Percentiles rank a stretch among this genome's conserved stretches.
Evolutionary conservation across 2,329 filamentous ascomycete species (phyloP).

Genomic region (Rachicladosporium sp.): DNA sequence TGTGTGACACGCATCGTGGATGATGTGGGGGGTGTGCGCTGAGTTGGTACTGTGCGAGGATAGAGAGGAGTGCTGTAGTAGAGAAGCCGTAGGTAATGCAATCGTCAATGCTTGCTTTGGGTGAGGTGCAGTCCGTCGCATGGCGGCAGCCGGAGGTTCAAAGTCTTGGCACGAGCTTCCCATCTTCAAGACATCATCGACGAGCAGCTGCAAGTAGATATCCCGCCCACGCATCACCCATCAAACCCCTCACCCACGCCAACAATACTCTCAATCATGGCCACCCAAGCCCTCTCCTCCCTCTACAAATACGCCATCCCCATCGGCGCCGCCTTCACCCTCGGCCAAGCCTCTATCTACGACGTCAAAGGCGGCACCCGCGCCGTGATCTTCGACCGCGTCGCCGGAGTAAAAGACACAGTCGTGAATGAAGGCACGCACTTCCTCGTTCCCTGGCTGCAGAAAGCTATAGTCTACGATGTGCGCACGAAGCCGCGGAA

Average conservation of each 20-base stretch:
- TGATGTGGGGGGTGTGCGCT: not conserved
- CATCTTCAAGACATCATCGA: slow-evolving; percentile 7
- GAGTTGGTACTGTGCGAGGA: no score
- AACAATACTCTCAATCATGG: slow-evolving; percentile 14
- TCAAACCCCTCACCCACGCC: not conserved
- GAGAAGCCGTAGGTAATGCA: no score
- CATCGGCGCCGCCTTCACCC: slow-evolving; percentile 51
- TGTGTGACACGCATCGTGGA: slow-evolving; percentile 25
- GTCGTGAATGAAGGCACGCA: slow-evolving; percentile 96
- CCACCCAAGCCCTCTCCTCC: slow-evolving; percentile 42
- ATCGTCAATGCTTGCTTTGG: no score
- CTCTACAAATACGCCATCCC: slow-evolving; percentile 63
- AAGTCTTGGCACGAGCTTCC: no score
- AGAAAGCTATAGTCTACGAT: slow-evolving; percentile 89
- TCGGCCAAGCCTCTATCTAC: slow-evolving; percentile 76
- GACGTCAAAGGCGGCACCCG: slow-evolving; percentile 91
- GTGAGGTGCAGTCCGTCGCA: no score
- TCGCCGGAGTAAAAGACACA: slow-evolving; percentile 81
- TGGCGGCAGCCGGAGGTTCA: no score
- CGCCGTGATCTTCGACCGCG: slow-evolving; percentile 93
- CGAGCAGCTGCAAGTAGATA: not conserved
- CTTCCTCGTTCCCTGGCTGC: slow-evolving; percentile 90
- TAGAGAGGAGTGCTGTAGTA: no score
- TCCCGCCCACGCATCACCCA: not conserved
- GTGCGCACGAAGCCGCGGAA: slow-evolving; percentile 95